Base-by-base conservation (phyloP, 2,329 filamentous ascomycete genomes). In the Dactylellina parvicollis region DNA sequence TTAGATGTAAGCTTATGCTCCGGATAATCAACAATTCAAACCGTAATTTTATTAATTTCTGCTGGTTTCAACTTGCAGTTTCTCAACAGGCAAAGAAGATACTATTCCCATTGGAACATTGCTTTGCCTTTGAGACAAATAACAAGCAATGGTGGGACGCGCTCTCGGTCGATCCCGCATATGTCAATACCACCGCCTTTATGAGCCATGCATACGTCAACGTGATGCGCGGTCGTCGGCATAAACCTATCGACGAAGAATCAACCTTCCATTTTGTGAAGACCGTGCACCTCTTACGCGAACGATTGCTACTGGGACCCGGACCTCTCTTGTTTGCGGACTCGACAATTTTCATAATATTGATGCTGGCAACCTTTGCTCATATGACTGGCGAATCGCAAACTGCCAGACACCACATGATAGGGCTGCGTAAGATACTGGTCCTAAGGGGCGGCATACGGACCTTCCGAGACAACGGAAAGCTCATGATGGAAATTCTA, bases 371-470 rank as follows among this genome's bases (percentile, higher is more conserved):
- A 1, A 75, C 70, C 1, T 76, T 79, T 57, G 79, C 81, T 5
- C 76, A 78, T 22, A 67, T 77, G 7, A 74, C 59, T 0, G 79
- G 79, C 2, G 78, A 82, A 38, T 56, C 59, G 14, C 57, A 77
- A 3, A 69, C 77, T 0, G 79, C 80, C 0, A 76, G 56, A 7
- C 76, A 80, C 18, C 81, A 83, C 56, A 77, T 82, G 60, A 50
- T 79, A 20, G 82, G 81, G 4, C 76, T 83, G 16, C 77, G 77
- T 16, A 81, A 77, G 66, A 81, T 83, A 4, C 77, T 82, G 4
- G 69, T 77, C 16, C 30, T 83, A 28, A 79, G 80, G 56, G 82
- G 82, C 1, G 81, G 81, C 0, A 34, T 82, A 1, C 28, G 12
- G 9, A 75, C 73, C 0, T 80, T 83, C 9, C 75, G 55, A 4